Base-by-base conservation (phyloP, 148 eudicot genomes). In the Chenopodium album region DNA sequence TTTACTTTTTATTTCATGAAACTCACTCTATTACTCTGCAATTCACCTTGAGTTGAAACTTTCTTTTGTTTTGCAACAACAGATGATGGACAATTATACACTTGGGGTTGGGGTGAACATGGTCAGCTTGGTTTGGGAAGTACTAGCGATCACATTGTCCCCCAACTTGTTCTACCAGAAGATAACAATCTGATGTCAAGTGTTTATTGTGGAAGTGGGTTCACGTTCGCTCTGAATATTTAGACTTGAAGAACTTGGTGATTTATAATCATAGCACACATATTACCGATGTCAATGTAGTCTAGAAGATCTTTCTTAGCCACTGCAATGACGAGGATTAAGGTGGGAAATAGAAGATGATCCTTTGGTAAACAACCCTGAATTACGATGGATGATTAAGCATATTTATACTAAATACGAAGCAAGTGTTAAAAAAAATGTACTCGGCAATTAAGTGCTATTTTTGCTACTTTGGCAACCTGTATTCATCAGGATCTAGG, bases 91-190 rank as follows among this genome's bases (percentile, higher is more conserved):
- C 84, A 83, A 66, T 69, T 94, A 54, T 89, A 85, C 90, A 92
- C 93, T 79, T 96, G 98, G 98, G 99, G 99, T 80, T 96, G 99
- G 99, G 99, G 98, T 14, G 99, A 96, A 81, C 99, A 96, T 23
- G 99, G 99, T 74, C 99, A 96, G 84, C 94, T 96, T 81, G 99
- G 98, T 34, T 86, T 94, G 80, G 99, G 98, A 29, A 79, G 86
- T 79, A 85, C 94, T 19, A 47, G 28, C 64, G 98, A 96, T 79
- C 93, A 89, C 76, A 82, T 82, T 71, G 70, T 14, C 71, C 97
- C 97, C 26, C 92, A 86, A 82, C 67, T 83, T 32, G 99, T 92
- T 60, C 85, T 94, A 19, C 86, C 62, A 23, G 66, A 86, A 69
- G 82, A 28, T 48, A 77, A 76, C 73, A 78, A 37, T 19, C 46